These are phyloP conservation scores for Sarocladium strictum DNA, from an alignment of 2,329 filamentous ascomycete genomes.

Conservation along the genomic window DNA sequence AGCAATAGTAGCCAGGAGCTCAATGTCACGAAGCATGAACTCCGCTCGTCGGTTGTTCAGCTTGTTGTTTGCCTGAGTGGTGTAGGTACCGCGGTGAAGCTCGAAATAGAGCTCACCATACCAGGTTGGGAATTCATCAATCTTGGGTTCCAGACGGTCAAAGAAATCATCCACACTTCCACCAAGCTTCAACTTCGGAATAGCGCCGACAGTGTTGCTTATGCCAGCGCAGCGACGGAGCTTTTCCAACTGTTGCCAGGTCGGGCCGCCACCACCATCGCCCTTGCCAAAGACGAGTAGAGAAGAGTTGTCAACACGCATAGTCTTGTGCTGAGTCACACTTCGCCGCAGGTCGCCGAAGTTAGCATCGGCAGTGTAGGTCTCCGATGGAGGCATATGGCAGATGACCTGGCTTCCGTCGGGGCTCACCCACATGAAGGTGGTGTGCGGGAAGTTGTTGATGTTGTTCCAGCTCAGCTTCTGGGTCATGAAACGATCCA, in stretches of 20 bases:
- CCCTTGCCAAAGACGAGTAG: conserved; percentile 94
- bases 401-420: conserved; percentile 96
- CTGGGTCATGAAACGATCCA: conserved; percentile 95
- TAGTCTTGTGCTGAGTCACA: conserved; percentile 85
- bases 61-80: conserved; percentile 96
- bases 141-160: conserved; percentile 74
- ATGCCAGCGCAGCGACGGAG: conserved; percentile 86
- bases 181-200: conserved; percentile 86
- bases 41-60: conserved; percentile 85
- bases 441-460: conserved; percentile 97
- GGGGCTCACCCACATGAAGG: conserved; percentile 96
- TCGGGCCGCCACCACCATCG: conserved; percentile 91
- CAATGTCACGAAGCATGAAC: conserved; percentile 77
- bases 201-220: conserved; percentile 70
- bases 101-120: conserved; percentile 98
- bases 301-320: conserved; percentile 88
- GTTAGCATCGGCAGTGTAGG: conserved; percentile 89
- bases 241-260: conserved; percentile 91
- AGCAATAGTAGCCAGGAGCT: conserved; percentile 80
- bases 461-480: conserved; percentile 99
- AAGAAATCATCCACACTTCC: conserved; percentile 94
- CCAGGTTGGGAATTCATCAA: conserved; percentile 80
- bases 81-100: conserved; percentile 93
- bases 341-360: conserved; percentile 92
- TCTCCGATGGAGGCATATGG: conserved; percentile 94